These are phyloP conservation scores for Houttuynia cordata DNA, from an alignment of 164 flowering plant genomes.

Conservation along the genomic window DNA sequence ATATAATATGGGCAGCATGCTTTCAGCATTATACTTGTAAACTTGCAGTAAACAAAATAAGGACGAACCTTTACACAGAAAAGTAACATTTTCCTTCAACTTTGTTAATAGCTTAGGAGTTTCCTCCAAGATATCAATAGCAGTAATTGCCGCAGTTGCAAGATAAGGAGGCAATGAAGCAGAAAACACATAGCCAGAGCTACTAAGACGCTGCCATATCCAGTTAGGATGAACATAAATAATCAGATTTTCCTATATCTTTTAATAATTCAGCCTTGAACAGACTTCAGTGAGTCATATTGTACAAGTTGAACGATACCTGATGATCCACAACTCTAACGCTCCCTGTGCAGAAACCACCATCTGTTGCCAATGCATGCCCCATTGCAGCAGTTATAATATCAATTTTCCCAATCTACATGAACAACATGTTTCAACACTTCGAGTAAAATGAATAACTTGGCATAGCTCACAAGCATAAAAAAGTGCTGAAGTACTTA, in stretches of 20 bases:
- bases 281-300: too few species aligned
- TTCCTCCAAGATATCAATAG: slow-evolving; percentile 26
- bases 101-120: slow-evolving; percentile 16
- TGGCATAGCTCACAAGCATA: too few species aligned
- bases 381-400: slow-evolving; percentile 97
- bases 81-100: slow-evolving; percentile 38
- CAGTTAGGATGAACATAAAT: not conserved
- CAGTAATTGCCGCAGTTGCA: slow-evolving; percentile 48
- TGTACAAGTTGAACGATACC: slow-evolving; percentile 21
- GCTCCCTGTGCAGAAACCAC: slow-evolving; percentile 99
- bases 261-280: too few species aligned
- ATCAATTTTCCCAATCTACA: slow-evolving; percentile 85
- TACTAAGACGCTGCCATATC: slow-evolving; percentile 69
- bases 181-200: slow-evolving; percentile 97
- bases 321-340: slow-evolving; percentile 88
- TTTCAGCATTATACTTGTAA: not conserved
- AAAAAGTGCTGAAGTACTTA: slow-evolving; percentile 20
- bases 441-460: too few species aligned
- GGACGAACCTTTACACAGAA: slow-evolving; percentile 59
- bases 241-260: too few species aligned
- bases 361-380: slow-evolving; percentile 85
- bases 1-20: too few species aligned
- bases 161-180: slow-evolving; percentile 98
- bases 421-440: slow-evolving; percentile 8
- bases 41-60: not conserved